Conservation (phyloP, 352 stramenopile species). For the Aphanomyces astaci region DNA sequence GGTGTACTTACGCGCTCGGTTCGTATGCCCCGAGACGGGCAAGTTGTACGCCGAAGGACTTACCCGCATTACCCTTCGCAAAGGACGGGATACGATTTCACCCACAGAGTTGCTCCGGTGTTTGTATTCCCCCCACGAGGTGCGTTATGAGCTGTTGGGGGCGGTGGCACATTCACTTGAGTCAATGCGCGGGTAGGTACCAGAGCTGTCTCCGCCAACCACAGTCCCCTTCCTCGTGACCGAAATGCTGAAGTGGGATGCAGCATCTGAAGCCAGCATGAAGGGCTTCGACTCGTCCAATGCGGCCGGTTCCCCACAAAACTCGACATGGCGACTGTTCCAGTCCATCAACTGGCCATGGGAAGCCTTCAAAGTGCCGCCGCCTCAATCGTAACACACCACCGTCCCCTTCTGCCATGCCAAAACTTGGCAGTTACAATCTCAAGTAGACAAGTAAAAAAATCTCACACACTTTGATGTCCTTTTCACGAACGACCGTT, state of each 20-base stretch:
- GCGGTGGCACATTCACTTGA: conserved; percentile 27
- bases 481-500: too few species aligned
- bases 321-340: not conserved
- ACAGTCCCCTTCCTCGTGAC: conserved; percentile 43
- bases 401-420: too few species aligned
- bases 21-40: conserved; percentile 54
- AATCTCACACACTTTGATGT: too few species aligned
- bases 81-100: conserved; percentile 33
- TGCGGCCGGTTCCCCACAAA: not conserved
- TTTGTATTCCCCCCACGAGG: not conserved
- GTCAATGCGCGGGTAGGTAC: conserved; percentile 27
- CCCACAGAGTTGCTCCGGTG: conserved; percentile 1
- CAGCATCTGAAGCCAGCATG: conserved; percentile 44
- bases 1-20: conserved; percentile 58
- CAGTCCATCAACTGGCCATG: conserved; percentile 13
- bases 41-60: conserved; percentile 57
- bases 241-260: conserved; percentile 52
- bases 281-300: conserved; percentile 27
- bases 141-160: not conserved
- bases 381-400: too few species aligned
- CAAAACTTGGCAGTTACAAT: too few species aligned
- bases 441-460: too few species aligned
- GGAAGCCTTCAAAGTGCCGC: not conserved
- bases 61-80: conserved; percentile 49
- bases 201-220: conserved; percentile 38